A percentile compares a stretch with the other conserved stretches of the same genome.
Evolutionary conservation across 257 asterid species (phyloP).

Genomic region (Cynanchum wilfordii): DNA sequence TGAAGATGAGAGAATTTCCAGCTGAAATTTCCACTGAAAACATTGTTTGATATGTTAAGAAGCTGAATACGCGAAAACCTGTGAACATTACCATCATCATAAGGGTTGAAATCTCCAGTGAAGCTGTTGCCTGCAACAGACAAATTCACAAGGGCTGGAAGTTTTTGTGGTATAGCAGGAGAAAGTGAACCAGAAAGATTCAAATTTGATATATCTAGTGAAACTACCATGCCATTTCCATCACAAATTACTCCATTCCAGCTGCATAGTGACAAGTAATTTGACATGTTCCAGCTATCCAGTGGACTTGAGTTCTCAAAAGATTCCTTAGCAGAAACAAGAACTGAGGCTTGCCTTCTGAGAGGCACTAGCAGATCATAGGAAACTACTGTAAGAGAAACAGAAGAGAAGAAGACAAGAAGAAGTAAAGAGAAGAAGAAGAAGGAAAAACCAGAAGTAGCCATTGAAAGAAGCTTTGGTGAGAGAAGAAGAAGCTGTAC

Average conservation of each 20-base stretch:
- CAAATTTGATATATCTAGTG: conserved; percentile 39
- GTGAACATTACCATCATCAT: background rate
- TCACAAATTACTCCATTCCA: conserved; percentile 40
- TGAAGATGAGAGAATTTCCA: conserved; percentile 26
- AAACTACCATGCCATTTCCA: conserved; percentile 20
- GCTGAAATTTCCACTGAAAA: conserved; percentile 28
- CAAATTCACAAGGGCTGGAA: conserved; percentile 19
- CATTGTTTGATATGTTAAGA: conserved; percentile 35
- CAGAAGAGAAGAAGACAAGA: conserved; percentile 14
- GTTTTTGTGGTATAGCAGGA: conserved; percentile 21
- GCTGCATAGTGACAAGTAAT: conserved; percentile 24
- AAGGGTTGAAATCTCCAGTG: conserved; percentile 16
- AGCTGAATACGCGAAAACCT: conserved; percentile 13
- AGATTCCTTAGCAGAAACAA: conserved; percentile 23
- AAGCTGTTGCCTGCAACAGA: conserved; percentile 32
- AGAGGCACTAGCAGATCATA: conserved; percentile 12
- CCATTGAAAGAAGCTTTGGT: conserved; percentile 21
- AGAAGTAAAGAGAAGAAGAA: conserved; percentile 15
- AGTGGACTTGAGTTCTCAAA: conserved; percentile 22
- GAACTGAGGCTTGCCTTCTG: conserved; percentile 31
- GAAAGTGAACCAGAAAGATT: conserved; percentile 38
- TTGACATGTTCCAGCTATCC: conserved; percentile 35
- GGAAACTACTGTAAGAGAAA: conserved; percentile 14
- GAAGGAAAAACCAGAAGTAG: conserved; percentile 4
- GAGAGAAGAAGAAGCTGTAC: background rate